Conservation (phyloP, 495 filamentous ascomycete species). For the Cudoniella acicularis region DNA sequence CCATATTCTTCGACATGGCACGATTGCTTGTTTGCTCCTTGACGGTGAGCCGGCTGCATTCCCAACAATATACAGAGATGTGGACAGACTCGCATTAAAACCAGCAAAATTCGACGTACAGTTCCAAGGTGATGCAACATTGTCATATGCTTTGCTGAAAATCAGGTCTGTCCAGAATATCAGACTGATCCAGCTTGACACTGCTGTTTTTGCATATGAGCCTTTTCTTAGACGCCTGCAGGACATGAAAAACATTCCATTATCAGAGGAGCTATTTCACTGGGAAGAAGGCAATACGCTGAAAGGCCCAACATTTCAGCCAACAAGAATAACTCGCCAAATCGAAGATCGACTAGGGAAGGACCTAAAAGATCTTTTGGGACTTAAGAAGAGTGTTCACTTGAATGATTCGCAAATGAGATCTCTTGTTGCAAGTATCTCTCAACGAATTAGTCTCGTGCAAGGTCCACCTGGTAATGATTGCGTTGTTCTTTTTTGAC, state of each 20-base stretch:
- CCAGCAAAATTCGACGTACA: constrained; percentile 52
- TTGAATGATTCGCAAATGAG: constrained; percentile 54
- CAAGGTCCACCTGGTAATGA: constrained; percentile 71
- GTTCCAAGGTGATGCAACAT: constrained; percentile 38
- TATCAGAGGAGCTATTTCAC: constrained; percentile 48
- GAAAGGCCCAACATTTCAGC: constrained; percentile 22
- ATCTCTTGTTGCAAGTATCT: constrained; percentile 54
- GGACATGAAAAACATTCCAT: constrained; percentile 46
- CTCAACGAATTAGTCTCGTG: constrained; percentile 55
- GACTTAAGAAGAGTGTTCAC: constrained; percentile 18
- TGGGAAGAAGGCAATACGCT: constrained; percentile 25
- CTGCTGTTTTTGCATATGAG: constrained; percentile 68
- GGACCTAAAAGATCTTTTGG: constrained; percentile 32
- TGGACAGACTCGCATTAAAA: constrained; percentile 42
- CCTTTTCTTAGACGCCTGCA: constrained; percentile 63
- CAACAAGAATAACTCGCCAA: neutral
- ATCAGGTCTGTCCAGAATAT: constrained; percentile 36
- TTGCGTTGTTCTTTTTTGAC: neutral
- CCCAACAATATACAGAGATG: constrained; percentile 53
- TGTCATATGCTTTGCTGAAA: constrained; percentile 36
- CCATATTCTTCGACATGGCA: constrained; percentile 53
- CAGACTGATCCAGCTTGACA: constrained; percentile 55
- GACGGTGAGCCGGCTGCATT: constrained; percentile 56
- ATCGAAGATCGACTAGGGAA: neutral
- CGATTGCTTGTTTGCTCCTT: constrained; percentile 56